Evolutionary conservation across 441 rosid genomes (phyloP).

Genomic region (Pelargonium fulgidum): DNA sequence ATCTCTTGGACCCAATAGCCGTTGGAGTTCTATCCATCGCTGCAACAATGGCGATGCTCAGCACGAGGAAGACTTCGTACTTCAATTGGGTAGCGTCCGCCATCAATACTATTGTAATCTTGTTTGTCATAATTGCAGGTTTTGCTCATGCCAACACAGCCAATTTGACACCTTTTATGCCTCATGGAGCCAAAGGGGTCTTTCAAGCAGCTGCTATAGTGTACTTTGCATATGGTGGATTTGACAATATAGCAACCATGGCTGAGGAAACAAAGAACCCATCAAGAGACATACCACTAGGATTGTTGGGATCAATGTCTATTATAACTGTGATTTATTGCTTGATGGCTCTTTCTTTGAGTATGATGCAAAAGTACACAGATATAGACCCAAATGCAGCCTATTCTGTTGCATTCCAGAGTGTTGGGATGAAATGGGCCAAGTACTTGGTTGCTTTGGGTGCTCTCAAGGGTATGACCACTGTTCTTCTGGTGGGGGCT

Average conservation of each 20-base stretch:
- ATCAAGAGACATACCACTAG: slow-evolving; percentile 81
- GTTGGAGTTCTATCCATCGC: slow-evolving; percentile 59
- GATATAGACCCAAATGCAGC: slow-evolving; percentile 75
- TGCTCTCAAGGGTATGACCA: slow-evolving; percentile 91
- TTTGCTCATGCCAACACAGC: slow-evolving; percentile 52
- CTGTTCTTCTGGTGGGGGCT: slow-evolving; percentile 74
- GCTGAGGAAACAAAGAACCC: slow-evolving; percentile 87
- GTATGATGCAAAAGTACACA: slow-evolving; percentile 66
- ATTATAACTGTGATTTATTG: slow-evolving; percentile 74
- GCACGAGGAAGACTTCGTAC: slow-evolving; percentile 69
- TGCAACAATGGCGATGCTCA: slow-evolving; percentile 63
- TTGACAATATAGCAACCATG: slow-evolving; percentile 89
- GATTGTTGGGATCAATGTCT: slow-evolving; percentile 78
- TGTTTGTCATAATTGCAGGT: slow-evolving; percentile 56
- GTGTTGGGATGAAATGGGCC: slow-evolving; percentile 92
- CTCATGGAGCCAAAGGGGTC: slow-evolving; percentile 56
- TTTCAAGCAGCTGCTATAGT: slow-evolving; percentile 73
- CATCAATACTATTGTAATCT: slow-evolving; percentile 39
- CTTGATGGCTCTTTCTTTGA: slow-evolving; percentile 73
- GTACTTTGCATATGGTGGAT: slow-evolving; percentile 87
- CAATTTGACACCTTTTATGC: slow-evolving; percentile 68
- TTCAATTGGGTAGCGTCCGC: slow-evolving; percentile 64
- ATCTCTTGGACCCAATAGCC: slow-evolving; percentile 77
- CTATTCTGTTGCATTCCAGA: slow-evolving; percentile 62
- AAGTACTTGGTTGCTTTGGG: slow-evolving; percentile 71